Conservation (phyloP, 2,329 filamentous ascomycete species). For the Monilinia aucupariae region DNA sequence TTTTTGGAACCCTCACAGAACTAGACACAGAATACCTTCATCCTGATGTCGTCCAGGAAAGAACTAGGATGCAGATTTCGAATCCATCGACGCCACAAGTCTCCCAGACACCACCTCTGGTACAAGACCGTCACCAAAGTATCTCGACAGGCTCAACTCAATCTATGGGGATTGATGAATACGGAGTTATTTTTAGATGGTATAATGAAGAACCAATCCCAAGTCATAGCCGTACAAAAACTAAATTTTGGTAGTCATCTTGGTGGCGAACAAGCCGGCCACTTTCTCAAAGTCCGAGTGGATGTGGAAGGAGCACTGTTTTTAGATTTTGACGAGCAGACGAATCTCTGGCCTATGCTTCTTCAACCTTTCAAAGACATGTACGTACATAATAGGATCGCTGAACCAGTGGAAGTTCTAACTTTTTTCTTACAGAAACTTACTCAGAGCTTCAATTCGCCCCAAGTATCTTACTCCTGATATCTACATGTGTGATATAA, state of each 20-base stretch:
- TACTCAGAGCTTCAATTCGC: neutral
- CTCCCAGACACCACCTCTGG: neutral
- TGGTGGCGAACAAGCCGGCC: neutral
- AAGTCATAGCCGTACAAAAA: neutral
- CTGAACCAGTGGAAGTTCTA: neutral
- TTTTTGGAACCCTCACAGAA: slow-evolving; percentile 4
- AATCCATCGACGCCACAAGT: neutral
- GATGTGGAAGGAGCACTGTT: neutral
- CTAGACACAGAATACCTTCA: slow-evolving; percentile 6
- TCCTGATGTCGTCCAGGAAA: neutral
- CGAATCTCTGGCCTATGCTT: neutral
- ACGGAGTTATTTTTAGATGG: slow-evolving; percentile 6
- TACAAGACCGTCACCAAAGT: slow-evolving; percentile 1
- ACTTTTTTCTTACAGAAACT: neutral
- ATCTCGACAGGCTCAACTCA: neutral
- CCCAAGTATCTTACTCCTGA: neutral
- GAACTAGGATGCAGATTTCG: neutral
- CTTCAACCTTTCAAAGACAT: neutral
- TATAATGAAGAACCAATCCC: neutral
- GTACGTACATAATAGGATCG: neutral
- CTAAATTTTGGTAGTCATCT: neutral
- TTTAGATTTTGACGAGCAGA: neutral
- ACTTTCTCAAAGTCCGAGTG: neutral
- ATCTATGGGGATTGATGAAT: neutral
- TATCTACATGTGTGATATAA: neutral